phyloP scores from a whole-genome alignment of 2,329 filamentous ascomycete species.

The Clonostachys sp. region DNA sequence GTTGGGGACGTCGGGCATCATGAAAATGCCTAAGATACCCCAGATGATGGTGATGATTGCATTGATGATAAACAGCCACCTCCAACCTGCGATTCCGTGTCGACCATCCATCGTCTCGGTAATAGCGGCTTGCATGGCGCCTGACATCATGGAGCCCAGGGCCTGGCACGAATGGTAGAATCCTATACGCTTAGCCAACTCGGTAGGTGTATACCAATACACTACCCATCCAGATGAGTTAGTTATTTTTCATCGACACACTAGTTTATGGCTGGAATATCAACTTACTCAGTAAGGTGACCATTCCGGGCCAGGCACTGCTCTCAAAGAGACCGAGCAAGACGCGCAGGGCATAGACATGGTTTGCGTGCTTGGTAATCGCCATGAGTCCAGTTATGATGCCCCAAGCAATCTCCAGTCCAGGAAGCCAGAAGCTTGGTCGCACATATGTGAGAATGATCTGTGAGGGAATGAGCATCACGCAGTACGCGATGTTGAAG shows the following conservation, averaged over 20 bases:
- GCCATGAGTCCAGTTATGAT: slow-evolving; percentile 54
- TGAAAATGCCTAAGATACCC: slow-evolving; percentile 26
- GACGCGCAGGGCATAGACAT: slow-evolving; percentile 48
- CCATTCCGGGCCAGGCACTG: slow-evolving; percentile 36
- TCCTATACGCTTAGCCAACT: slow-evolving; percentile 41
- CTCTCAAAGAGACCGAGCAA: slow-evolving; percentile 48
- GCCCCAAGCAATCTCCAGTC: slow-evolving; percentile 48
- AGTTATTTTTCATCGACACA: too few relatives aligned
- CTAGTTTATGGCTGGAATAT: too few relatives aligned
- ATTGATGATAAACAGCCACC: slow-evolving; percentile 1
- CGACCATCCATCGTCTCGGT: slow-evolving; percentile 33
- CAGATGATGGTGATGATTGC: slow-evolving; percentile 27
- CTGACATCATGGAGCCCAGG: slow-evolving; percentile 46
- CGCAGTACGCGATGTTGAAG: slow-evolving; percentile 37
- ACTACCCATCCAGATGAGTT: too few relatives aligned
- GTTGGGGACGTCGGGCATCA: slow-evolving; percentile 35
- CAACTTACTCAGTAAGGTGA: slow-evolving; percentile 39
- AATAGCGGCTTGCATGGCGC: slow-evolving; percentile 39
- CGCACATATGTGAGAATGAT: slow-evolving; percentile 42
- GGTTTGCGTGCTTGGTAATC: slow-evolving; percentile 38
- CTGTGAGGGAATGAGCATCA: slow-evolving; percentile 46
- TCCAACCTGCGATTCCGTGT: slow-evolving; percentile 39
- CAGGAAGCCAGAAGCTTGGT: slow-evolving; percentile 42
- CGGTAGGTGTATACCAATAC: slow-evolving; percentile 45
- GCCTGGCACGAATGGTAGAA: slow-evolving; percentile 45